These are phyloP conservation scores for Gossypium herbaceum DNA, from an alignment of 345 rosid genomes.

Conservation along the genomic window DNA sequence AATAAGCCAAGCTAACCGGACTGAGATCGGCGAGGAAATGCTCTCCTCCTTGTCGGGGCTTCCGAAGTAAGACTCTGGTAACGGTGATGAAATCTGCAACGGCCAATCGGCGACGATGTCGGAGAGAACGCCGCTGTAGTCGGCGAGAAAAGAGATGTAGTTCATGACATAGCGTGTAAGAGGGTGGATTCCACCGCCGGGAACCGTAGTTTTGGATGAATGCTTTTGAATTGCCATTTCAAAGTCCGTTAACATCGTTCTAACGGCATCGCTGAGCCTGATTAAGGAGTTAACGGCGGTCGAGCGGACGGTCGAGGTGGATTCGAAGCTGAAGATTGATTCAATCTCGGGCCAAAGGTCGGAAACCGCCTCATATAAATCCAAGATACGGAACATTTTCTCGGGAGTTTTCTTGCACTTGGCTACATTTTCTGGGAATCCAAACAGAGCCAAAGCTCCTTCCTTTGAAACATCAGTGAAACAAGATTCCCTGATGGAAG, in stretches of 20 bases:
- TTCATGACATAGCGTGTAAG: slow-evolving; percentile 88
- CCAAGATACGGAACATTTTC: slow-evolving; percentile 71
- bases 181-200: slow-evolving; percentile 84
- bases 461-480: slow-evolving; percentile 51
- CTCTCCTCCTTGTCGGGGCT: slow-evolving; percentile 24
- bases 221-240: slow-evolving; percentile 66
- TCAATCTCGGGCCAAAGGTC: slow-evolving; percentile 60
- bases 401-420: slow-evolving; percentile 63
- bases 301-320: slow-evolving; percentile 42
- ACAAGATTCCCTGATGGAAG: slow-evolving; percentile 44
- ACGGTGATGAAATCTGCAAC: slow-evolving; percentile 21
- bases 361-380: slow-evolving; percentile 65
- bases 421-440: slow-evolving; percentile 55
- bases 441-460: slow-evolving; percentile 52
- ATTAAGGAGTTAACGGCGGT: slow-evolving; percentile 48
- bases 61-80: slow-evolving; percentile 48
- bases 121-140: slow-evolving; percentile 53
- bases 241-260: slow-evolving; percentile 54
- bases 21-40: slow-evolving; percentile 34
- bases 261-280: slow-evolving; percentile 50
- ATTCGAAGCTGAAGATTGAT: slow-evolving; percentile 53
- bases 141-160: slow-evolving; percentile 65
- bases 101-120: slow-evolving; percentile 61
- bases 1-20: slow-evolving; percentile 62
- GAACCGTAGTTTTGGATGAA: slow-evolving; percentile 43